A percentile compares a stretch with the other conserved stretches of the same genome.
Evolutionary conservation across 176 grass and related monocot species (phyloP).

Genomic region (Rhynchospora pubera): DNA sequence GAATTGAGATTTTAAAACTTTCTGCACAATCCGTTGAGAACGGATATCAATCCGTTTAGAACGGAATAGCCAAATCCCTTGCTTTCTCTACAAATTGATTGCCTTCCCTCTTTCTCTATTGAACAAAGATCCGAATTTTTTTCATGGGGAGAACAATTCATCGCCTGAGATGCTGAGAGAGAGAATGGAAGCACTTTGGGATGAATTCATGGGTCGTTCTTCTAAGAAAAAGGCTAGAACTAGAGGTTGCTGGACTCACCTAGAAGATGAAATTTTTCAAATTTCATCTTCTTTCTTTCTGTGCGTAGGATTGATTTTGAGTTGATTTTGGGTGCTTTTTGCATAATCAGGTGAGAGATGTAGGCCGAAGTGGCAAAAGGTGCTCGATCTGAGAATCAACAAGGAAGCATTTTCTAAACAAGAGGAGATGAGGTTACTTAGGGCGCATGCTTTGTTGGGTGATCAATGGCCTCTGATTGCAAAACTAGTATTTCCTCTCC

Average conservation of each 20-base stretch:
- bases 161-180: neutral
- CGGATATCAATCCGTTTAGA: too few relatives aligned
- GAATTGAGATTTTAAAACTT: too few relatives aligned
- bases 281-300: neutral
- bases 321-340: neutral
- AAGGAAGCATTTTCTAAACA: slow-evolving; percentile 60
- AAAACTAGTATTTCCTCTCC: slow-evolving; percentile 62
- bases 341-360: slow-evolving; percentile 67
- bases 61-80: too few relatives aligned
- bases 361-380: slow-evolving; percentile 88
- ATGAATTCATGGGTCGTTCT: neutral
- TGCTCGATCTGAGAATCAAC: slow-evolving; percentile 76
- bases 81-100: too few relatives aligned
- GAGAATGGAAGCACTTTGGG: neutral
- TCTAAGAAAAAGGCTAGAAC: neutral
- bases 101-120: too few relatives aligned
- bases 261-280: neutral
- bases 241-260: neutral
- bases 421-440: slow-evolving; percentile 67
- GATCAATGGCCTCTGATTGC: slow-evolving; percentile 81
- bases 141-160: neutral
- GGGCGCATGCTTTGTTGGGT: slow-evolving; percentile 53
- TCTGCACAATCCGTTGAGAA: too few relatives aligned
- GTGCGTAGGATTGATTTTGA: neutral
- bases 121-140: neutral